These are phyloP conservation scores for Ophiocordyceps camponoti-leonardi DNA, from an alignment of 2,329 filamentous ascomycete species.

Conservation along the genomic window DNA sequence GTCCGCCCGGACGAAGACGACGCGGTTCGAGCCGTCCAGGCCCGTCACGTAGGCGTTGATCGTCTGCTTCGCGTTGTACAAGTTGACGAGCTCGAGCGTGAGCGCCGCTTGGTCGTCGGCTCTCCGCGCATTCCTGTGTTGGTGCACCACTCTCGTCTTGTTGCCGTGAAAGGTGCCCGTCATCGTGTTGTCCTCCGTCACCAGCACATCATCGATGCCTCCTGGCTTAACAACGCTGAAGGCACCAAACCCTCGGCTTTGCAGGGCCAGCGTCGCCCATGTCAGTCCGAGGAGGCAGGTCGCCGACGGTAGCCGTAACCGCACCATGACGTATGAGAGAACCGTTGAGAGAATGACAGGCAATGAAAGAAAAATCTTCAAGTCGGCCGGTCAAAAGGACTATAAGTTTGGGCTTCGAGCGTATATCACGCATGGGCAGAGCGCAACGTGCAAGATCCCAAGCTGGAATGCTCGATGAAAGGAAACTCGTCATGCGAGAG, in stretches of 20 bases:
- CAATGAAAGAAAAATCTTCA: neutral
- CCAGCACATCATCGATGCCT: conserved; percentile 12
- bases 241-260: neutral
- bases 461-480: neutral
- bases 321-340: neutral
- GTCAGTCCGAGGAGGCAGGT: conserved; percentile 4
- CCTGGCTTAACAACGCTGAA: conserved; percentile 17
- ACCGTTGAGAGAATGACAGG: no score
- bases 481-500: neutral
- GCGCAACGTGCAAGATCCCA: neutral
- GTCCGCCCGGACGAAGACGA: conserved; percentile 25
- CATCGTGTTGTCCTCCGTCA: conserved; percentile 20
- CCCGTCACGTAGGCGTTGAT: conserved; percentile 29
- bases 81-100: conserved; percentile 23
- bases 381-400: neutral
- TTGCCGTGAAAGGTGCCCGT: conserved; percentile 16
- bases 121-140: neutral
- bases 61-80: conserved; percentile 14
- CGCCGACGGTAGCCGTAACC: neutral
- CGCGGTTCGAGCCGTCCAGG: conserved; percentile 17
- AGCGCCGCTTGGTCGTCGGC: conserved; percentile 4
- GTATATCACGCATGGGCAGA: neutral
- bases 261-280: neutral
- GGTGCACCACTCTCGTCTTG: conserved; percentile 1
- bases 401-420: neutral